Base-by-base conservation (phyloP, 1,284 basidiomycete genomes). In the Vanrija pseudolonga region DNA sequence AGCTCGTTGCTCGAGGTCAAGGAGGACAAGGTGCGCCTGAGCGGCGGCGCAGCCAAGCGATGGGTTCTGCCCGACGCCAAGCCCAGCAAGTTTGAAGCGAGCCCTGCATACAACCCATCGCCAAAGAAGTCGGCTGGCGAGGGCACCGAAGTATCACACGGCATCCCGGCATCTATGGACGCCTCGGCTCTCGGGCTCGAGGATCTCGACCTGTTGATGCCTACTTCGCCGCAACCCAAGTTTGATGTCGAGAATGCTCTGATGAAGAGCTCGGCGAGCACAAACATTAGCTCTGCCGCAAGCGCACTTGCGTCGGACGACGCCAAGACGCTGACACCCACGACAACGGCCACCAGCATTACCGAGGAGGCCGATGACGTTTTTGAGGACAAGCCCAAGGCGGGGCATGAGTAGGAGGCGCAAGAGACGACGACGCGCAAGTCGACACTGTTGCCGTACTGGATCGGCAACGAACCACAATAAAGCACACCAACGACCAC, bases 1-100 rank as follows among this genome's bases (percentile, higher is more conserved):
- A 91, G 89, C 15, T 78, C 77, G 14, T 68, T 87, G 19, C 84
- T 90, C 47, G 87, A 95, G 73, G 83, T 92, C n/a, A 77, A 78
- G n/a, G 75, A 72, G 20, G 71, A 77, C 45, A 83, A 82, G 76
- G 88, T 88, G 26, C 82, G 90, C 26, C 83, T 88, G 78, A 74
- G 79, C 2, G 78, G 79, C 32, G 74, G 71, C 2, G 76, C 72
- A 11, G 89, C 87, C 84, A 78, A 82, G 64, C 73, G 78, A 52
- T 91, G 83, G 72, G 83, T 91, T 17, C 74, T 91, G n/a, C 89
- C 89, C 0, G 81, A 82, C 61, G 87, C 88, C 36, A 66, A 67
- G 45, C 57, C 67, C 15, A 65, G 64, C 23, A 59, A 57, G 24
- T 66, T 67, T 47, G 51, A 52, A 7, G 48, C 51, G 8, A 42